Conservation (phyloP, 2,329 filamentous ascomycete species). For the Drechslerella coelobrocha region DNA sequence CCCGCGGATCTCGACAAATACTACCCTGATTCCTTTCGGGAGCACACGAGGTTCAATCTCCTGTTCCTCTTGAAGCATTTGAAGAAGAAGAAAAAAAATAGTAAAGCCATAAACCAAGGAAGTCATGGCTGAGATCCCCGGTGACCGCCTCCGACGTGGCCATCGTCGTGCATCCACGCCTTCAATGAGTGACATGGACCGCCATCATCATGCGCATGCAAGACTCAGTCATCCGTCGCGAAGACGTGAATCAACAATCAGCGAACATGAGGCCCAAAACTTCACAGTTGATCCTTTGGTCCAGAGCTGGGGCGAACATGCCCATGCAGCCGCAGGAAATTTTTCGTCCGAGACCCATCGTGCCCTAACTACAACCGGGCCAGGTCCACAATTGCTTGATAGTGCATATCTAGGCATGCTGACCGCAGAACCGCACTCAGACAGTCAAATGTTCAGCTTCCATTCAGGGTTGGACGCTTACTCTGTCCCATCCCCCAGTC, state of each 20-base stretch:
- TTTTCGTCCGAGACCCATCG: conserved; percentile 48
- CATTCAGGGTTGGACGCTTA: conserved; percentile 50
- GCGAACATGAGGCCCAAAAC: conserved; percentile 35
- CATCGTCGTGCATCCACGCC: conserved; percentile 46
- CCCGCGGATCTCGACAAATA: conserved; percentile 33
- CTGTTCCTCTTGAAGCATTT: conserved; percentile 6
- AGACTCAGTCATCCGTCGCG: conserved; percentile 49
- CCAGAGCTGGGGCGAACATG: conserved; percentile 45
- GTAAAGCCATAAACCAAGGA: conserved; percentile 16
- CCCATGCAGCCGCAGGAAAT: conserved; percentile 21
- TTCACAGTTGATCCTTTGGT: conserved; percentile 48
- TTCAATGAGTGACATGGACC: conserved; percentile 47
- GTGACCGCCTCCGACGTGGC: conserved; percentile 49
- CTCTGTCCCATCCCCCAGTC: conserved; percentile 47
- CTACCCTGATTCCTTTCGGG: conserved; percentile 31
- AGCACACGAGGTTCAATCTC: conserved; percentile 24
- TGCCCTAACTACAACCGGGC: conserved; percentile 43
- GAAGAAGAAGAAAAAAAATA: conserved; percentile 4
- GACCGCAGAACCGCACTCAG: conserved; percentile 50
- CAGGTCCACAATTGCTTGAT: conserved; percentile 49
- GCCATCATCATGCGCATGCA: too few relatives aligned
- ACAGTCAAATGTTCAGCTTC: conserved; percentile 49
- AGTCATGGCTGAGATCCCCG: conserved; percentile 47
- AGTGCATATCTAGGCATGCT: conserved; percentile 51
- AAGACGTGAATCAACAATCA: conserved; percentile 49